Percentiles rank a stretch among this genome's conserved stretches.
Conservation (phyloP, 768 basidiomycete genomes). For the Gautieria morchelliformis region DNA sequence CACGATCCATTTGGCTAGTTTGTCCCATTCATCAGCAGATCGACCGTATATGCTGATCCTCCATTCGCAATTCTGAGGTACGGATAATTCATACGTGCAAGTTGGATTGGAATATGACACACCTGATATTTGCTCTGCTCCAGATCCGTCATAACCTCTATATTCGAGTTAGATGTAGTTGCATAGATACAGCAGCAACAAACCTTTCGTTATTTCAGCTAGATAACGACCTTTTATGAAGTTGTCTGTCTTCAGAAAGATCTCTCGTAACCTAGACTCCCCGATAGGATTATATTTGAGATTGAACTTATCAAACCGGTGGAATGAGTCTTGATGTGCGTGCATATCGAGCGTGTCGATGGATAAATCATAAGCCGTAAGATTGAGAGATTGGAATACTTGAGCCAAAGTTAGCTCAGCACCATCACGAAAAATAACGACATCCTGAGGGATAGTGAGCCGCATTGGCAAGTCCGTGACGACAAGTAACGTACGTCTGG, state of each 20-base stretch:
- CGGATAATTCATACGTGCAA: neutral
- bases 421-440: constrained; percentile 93
- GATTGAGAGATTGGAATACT: constrained; percentile 92
- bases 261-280: constrained; percentile 88
- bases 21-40: constrained; percentile 85
- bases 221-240: constrained; percentile 86
- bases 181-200: neutral
- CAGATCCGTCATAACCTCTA: constrained; percentile 96
- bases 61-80: constrained; percentile 84
- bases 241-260: constrained; percentile 98
- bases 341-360: constrained; percentile 99
- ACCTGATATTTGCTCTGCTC: constrained; percentile 99
- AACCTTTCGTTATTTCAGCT: constrained; percentile 89
- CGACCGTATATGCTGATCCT: constrained; percentile 93
- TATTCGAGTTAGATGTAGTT: neutral
- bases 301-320: constrained; percentile 98
- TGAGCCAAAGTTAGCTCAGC: constrained; percentile 79
- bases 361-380: constrained; percentile 95
- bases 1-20: constrained; percentile 94
- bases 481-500: constrained; percentile 46
- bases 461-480: neutral
- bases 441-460: constrained; percentile 45
- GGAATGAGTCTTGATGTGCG: constrained; percentile 95
- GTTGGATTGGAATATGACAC: constrained; percentile 9
- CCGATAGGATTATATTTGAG: constrained; percentile 96